phyloP scores from a whole-genome alignment of 257 asterid genomes.

The Hygrophila difformis region DNA sequence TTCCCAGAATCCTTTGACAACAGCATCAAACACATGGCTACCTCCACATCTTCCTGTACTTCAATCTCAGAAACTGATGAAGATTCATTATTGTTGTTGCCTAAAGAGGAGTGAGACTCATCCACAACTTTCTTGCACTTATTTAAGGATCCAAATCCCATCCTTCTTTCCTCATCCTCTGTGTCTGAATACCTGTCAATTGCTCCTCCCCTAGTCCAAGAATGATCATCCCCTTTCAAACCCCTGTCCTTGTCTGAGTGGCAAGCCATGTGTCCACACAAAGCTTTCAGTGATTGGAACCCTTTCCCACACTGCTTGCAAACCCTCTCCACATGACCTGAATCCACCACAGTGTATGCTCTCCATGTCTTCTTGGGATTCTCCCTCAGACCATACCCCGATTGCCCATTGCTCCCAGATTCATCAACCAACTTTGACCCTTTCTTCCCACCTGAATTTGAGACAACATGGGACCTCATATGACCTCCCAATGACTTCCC shows the following conservation, averaged over 20 bases:
- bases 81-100: slow-evolving; percentile 35
- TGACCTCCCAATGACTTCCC: slow-evolving; percentile 90
- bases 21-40: slow-evolving; percentile 77
- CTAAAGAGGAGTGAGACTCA: slow-evolving; percentile 34
- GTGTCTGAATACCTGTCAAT: slow-evolving; percentile 68
- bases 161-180: slow-evolving; percentile 44
- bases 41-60: slow-evolving; percentile 73
- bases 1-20: slow-evolving; percentile 66
- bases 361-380: slow-evolving; percentile 84
- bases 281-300: slow-evolving; percentile 80
- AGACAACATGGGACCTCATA: slow-evolving; percentile 66
- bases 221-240: slow-evolving; percentile 51
- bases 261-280: slow-evolving; percentile 98
- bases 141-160: slow-evolving; percentile 35
- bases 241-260: slow-evolving; percentile 76
- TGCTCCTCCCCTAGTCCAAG: slow-evolving; percentile 62
- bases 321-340: slow-evolving; percentile 42
- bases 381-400: slow-evolving; percentile 68
- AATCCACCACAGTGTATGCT: slow-evolving; percentile 44
- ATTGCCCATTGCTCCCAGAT: too few relatives aligned
- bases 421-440: too few relatives aligned
- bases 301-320: slow-evolving; percentile 96
- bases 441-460: slow-evolving; percentile 56
- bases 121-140: slow-evolving; percentile 40
- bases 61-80: slow-evolving; percentile 70